These are phyloP conservation scores for Calvatia gigantea DNA, from an alignment of 768 basidiomycete species.

Conservation along the genomic window DNA sequence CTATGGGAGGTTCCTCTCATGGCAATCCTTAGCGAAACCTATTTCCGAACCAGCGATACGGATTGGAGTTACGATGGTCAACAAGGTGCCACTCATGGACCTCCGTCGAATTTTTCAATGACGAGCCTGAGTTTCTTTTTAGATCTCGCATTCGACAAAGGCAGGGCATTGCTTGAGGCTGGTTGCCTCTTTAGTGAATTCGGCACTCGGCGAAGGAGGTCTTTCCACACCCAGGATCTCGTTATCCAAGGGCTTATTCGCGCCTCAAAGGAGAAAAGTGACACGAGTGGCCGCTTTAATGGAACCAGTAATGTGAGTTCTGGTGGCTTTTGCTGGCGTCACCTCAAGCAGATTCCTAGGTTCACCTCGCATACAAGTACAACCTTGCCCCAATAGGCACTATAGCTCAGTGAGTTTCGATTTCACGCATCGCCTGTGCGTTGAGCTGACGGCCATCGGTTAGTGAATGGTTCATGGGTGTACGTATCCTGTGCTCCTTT, in stretches of 20 bases:
- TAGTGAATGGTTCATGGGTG: constrained; percentile 91
- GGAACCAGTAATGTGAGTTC: constrained; percentile 87
- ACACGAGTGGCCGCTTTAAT: constrained; percentile 46
- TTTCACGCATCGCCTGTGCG: not conserved
- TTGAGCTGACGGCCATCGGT: not conserved
- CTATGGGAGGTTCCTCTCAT: constrained; percentile 97
- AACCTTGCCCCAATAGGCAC: constrained; percentile 68
- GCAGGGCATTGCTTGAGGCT: constrained; percentile 50
- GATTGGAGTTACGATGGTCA: constrained; percentile 89
- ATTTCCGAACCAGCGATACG: constrained; percentile 69
- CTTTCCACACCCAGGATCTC: constrained; percentile 70
- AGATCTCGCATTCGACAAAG: constrained; percentile 80
- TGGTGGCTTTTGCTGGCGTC: not conserved
- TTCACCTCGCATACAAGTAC: constrained; percentile 80
- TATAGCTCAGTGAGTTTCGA: constrained; percentile 71
- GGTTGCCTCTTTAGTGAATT: constrained; percentile 82
- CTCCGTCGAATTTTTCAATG: not conserved
- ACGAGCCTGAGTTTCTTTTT: not conserved
- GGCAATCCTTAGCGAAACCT: constrained; percentile 87
- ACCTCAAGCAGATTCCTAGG: constrained; percentile 37
- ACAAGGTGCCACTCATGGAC: constrained; percentile 43
- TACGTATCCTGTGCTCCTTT: constrained; percentile 28
- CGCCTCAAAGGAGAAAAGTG: constrained; percentile 45
- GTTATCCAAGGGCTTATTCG: constrained; percentile 66
- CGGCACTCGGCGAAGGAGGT: constrained; percentile 80